phyloP scores from a whole-genome alignment of 495 filamentous ascomycete genomes.

The Talaromyces thailandensis region DNA sequence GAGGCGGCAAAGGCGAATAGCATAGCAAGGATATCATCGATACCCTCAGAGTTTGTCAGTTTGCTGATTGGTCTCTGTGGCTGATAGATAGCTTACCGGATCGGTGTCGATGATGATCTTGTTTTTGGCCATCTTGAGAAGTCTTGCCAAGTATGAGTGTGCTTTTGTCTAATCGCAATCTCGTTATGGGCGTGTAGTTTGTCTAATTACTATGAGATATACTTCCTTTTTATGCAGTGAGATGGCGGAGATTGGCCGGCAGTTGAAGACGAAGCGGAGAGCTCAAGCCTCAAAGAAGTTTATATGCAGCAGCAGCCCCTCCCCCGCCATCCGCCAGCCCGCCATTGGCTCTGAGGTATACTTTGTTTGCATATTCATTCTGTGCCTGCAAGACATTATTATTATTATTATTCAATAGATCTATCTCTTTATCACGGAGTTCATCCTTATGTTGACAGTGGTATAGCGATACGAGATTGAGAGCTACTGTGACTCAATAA shows the following conservation, averaged over 20 bases:
- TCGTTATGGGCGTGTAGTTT: not conserved
- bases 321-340: not conserved
- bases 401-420: no score
- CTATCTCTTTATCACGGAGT: not conserved
- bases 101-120: slow-evolving; percentile 93
- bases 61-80: not conserved
- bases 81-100: slow-evolving; percentile 40
- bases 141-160: not conserved
- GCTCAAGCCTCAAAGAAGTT: not conserved
- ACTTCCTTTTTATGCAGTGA: not conserved
- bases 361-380: not conserved
- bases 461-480: not conserved
- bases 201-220: not conserved
- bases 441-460: not conserved
- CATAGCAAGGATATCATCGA: slow-evolving; percentile 84
- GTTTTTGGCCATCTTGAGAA: slow-evolving; percentile 4
- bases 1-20: slow-evolving; percentile 75
- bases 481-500: not conserved
- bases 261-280: not conserved
- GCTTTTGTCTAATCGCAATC: not conserved
- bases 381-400: not conserved
- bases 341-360: not conserved
- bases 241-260: not conserved
- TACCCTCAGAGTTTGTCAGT: slow-evolving; percentile 44
- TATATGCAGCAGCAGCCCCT: not conserved